phyloP scores from a whole-genome alignment of 768 basidiomycete genomes.

The Pleurotus pulmonarius region DNA sequence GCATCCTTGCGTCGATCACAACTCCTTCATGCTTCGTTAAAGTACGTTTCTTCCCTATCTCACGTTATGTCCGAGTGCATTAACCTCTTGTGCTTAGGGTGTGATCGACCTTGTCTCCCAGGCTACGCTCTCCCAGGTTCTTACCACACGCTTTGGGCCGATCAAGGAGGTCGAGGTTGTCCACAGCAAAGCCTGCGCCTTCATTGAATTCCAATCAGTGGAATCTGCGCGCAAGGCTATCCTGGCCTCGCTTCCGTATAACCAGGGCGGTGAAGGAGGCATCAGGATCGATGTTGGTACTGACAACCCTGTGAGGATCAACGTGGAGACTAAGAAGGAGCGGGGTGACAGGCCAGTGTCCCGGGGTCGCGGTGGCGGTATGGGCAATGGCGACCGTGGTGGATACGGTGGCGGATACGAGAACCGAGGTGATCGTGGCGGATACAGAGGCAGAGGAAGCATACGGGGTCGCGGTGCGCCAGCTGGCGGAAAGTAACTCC shows the following conservation, averaged over 20 bases:
- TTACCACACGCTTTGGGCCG: constrained; percentile 68
- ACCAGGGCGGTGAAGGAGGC: constrained; percentile 86
- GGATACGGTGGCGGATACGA: constrained; percentile 38
- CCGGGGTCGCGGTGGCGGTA: constrained; percentile 59
- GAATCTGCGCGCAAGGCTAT: constrained; percentile 89
- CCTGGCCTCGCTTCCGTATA: constrained; percentile 56
- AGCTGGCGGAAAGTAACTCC: constrained; percentile 15
- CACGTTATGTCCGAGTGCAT: constrained; percentile 6
- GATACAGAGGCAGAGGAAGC: constrained; percentile 20
- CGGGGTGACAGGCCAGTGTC: constrained; percentile 72
- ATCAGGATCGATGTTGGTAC: constrained; percentile 67
- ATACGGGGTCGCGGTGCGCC: constrained; percentile 15
- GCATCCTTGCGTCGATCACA: constrained; percentile 51
- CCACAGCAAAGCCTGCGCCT: constrained; percentile 85
- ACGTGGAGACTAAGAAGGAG: constrained; percentile 90
- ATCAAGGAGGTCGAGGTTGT: constrained; percentile 90
- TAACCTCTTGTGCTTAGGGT: constrained; percentile 37
- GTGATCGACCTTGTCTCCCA: constrained; percentile 66
- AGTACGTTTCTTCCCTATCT: constrained; percentile 35
- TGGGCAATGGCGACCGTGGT: constrained; percentile 50
- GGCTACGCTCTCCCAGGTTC: constrained; percentile 40
- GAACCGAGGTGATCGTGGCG: constrained; percentile 25
- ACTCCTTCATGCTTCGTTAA: constrained; percentile 91
- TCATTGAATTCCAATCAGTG: constrained; percentile 80
- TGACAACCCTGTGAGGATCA: constrained; percentile 47